Conservation (phyloP, 83 land plant species). For the Diphasiastrum complanatum region DNA sequence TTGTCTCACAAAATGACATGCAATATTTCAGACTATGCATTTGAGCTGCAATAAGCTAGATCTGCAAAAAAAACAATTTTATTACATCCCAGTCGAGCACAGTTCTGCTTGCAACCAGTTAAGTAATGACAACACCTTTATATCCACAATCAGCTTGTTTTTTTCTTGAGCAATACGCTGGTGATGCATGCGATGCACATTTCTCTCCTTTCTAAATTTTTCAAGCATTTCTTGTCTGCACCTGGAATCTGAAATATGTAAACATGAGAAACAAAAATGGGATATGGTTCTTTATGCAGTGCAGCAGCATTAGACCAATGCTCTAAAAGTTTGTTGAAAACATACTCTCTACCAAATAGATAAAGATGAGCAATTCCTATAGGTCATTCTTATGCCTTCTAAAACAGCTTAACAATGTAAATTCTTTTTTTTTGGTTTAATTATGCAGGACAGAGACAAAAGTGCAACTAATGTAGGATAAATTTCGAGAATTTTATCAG, state of each 20-base stretch:
- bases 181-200: constrained; percentile 43
- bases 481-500: not conserved
- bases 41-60: no score
- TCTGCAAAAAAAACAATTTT: no score
- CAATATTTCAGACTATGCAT: not conserved
- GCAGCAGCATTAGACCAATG: not conserved
- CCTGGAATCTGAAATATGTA: constrained; percentile 27
- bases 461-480: not conserved
- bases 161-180: constrained; percentile 38
- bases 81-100: no score
- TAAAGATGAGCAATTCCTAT: no score
- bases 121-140: constrained; percentile 21
- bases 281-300: not conserved
- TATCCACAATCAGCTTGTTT: constrained; percentile 34
- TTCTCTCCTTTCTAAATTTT: constrained; percentile 39
- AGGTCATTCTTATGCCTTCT: no score
- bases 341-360: no score
- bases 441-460: no score
- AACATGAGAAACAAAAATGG: not conserved
- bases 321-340: not conserved
- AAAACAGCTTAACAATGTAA: no score
- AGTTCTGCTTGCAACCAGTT: not conserved
- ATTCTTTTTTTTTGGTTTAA: no score
- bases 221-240: constrained; percentile 40
- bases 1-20: no score